Evolutionary conservation across 441 rosid species (phyloP).

Genomic region (Populus tomentosa): DNA sequence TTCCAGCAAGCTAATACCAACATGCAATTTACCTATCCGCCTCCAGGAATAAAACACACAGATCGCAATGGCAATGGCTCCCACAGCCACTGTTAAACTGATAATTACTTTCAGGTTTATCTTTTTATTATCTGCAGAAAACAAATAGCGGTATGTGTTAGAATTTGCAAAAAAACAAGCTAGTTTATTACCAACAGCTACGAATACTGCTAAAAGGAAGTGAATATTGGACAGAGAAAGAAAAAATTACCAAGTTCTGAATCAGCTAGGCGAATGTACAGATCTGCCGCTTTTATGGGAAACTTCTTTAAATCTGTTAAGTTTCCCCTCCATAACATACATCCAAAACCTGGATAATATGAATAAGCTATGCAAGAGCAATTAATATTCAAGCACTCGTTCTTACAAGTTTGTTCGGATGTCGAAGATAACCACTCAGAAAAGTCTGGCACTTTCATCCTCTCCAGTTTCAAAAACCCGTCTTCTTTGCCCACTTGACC

Average conservation of each 20-base stretch:
- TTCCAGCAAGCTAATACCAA: conserved; percentile 1
- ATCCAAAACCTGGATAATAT: conserved; percentile 40
- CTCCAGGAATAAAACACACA: conserved; percentile 13
- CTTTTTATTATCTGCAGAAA: conserved; percentile 17
- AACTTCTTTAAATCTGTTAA: conserved; percentile 37
- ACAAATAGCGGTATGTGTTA: neutral
- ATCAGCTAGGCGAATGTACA: conserved; percentile 34
- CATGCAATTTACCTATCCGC: conserved; percentile 19
- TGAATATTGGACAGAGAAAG: neutral
- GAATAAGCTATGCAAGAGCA: conserved; percentile 58
- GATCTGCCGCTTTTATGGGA: conserved; percentile 30
- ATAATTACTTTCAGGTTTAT: conserved; percentile 11
- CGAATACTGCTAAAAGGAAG: neutral
- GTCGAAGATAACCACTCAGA: conserved; percentile 20
- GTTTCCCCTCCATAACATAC: conserved; percentile 39
- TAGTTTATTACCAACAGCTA: neutral
- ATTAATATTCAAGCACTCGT: conserved; percentile 29
- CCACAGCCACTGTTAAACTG: conserved; percentile 5
- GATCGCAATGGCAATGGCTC: conserved; percentile 9
- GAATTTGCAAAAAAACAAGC: neutral
- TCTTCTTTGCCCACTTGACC: conserved; percentile 28
- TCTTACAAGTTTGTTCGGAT: conserved; percentile 19
- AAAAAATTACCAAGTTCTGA: conserved; percentile 39
- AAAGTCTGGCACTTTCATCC: conserved; percentile 36
- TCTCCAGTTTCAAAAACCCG: conserved; percentile 32